Conservation (phyloP, 2,329 filamentous ascomycete genomes). For the Periconia sp. region DNA sequence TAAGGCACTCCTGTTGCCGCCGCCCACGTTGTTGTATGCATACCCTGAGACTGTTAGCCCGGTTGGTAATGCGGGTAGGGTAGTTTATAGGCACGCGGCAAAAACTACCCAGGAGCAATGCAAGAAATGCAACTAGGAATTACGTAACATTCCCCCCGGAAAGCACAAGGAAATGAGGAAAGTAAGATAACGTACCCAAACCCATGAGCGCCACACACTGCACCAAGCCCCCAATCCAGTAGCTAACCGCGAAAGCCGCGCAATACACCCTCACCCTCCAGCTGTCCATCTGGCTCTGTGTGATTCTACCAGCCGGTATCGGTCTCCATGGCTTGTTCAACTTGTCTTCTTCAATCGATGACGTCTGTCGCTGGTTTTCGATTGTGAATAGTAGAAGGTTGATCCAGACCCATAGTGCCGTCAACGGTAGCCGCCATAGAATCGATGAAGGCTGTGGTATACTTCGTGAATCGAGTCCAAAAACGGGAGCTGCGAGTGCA, state of each 20-base stretch:
- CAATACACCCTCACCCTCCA: slow-evolving; percentile 15
- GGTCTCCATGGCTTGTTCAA: slow-evolving; percentile 40
- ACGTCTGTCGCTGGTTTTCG: slow-evolving; percentile 29
- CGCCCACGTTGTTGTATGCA: slow-evolving; percentile 32
- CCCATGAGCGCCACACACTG: slow-evolving; percentile 13
- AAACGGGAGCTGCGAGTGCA: slow-evolving; percentile 2
- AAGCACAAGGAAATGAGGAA: not conserved
- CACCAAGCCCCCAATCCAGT: slow-evolving; percentile 14
- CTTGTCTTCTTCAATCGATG: slow-evolving; percentile 25
- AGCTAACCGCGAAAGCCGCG: slow-evolving; percentile 10
- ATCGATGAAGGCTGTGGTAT: not conserved
- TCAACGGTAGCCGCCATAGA: slow-evolving; percentile 1
- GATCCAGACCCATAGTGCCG: slow-evolving; percentile 25
- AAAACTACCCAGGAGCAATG: not conserved
- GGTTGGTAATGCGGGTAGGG: not conserved
- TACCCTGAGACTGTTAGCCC: not conserved
- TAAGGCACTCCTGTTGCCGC: slow-evolving; percentile 23
- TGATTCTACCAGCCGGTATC: slow-evolving; percentile 24
- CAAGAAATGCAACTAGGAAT: not conserved
- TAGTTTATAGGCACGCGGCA: no score
- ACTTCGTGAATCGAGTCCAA: slow-evolving; percentile 1
- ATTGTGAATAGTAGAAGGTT: slow-evolving; percentile 32
- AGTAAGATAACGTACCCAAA: slow-evolving; percentile 1
- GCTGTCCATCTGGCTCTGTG: slow-evolving; percentile 11
- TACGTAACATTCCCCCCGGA: not conserved